phyloP scores from a whole-genome alignment of 495 filamentous ascomycete genomes.

The Zalerion maritima region DNA sequence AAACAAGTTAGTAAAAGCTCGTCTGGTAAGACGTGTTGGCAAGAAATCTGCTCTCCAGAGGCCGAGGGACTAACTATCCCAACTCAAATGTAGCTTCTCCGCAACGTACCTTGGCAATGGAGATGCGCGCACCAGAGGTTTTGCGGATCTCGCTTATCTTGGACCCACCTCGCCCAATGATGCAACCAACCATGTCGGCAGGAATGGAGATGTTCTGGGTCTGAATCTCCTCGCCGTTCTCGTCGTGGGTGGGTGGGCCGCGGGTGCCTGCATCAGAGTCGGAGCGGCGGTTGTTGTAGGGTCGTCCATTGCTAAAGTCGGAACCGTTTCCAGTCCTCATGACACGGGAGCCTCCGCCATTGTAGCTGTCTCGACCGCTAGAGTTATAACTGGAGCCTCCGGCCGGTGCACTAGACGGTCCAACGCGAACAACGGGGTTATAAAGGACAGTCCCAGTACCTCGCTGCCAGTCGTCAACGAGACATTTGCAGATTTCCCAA shows the following conservation, averaged over 20 bases:
- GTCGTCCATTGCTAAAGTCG: constrained; percentile 79
- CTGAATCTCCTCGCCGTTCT: constrained; percentile 94
- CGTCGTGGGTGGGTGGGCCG: constrained; percentile 66
- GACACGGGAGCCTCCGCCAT: constrained; percentile 53
- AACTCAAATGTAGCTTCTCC: not conserved
- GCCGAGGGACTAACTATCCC: not conserved
- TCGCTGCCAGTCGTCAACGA: constrained; percentile 94
- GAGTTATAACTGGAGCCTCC: constrained; percentile 15
- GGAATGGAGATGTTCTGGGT: constrained; percentile 99
- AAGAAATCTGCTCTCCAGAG: not conserved
- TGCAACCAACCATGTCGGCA: constrained; percentile 98
- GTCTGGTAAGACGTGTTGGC: not conserved
- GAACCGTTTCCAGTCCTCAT: constrained; percentile 93
- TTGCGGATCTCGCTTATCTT: constrained; percentile 98
- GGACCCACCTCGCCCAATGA: constrained; percentile 83
- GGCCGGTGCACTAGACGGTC: constrained; percentile 39
- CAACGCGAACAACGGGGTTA: constrained; percentile 83
- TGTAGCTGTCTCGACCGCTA: constrained; percentile 30
- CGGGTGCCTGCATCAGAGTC: constrained; percentile 64
- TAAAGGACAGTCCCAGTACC: constrained; percentile 93
- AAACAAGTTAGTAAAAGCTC: constrained; percentile 5
- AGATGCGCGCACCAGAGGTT: constrained; percentile 90
- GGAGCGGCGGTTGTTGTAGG: constrained; percentile 62
- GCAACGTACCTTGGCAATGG: constrained; percentile 67
- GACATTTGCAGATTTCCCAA: constrained; percentile 98